A percentile compares a stretch with the other conserved stretches of the same genome.
These are phyloP conservation scores for Colletotrichum horii DNA, from an alignment of 2,329 filamentous ascomycete genomes.

Conservation along the genomic window DNA sequence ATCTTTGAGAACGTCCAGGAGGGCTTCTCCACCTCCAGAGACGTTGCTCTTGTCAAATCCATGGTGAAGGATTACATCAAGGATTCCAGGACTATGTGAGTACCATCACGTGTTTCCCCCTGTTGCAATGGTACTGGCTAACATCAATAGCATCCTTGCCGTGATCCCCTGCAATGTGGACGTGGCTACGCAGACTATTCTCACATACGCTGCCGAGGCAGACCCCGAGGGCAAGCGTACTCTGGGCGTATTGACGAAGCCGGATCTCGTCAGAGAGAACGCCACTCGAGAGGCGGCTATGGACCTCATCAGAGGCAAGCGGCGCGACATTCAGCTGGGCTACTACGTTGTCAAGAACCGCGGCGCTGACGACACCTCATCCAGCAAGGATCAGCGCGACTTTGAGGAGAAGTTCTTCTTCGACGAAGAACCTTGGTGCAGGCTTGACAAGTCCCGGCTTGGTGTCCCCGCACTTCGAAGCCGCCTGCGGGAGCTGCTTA, in stretches of 20 bases:
- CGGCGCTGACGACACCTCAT: slow-evolving; percentile 24
- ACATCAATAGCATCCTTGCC: slow-evolving; percentile 40
- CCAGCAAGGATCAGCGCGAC: not conserved
- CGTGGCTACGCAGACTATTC: slow-evolving; percentile 45
- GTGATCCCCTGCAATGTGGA: slow-evolving; percentile 47
- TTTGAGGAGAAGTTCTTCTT: not conserved
- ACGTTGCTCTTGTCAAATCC: slow-evolving; percentile 15
- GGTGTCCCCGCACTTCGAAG: slow-evolving; percentile 27
- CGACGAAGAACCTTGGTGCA: slow-evolving; percentile 5
- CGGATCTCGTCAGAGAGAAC: slow-evolving; percentile 40
- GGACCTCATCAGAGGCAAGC: slow-evolving; percentile 21
- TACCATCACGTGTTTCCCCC: not conserved
- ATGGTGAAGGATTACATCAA: slow-evolving; percentile 47
- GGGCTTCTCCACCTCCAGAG: slow-evolving; percentile 27
- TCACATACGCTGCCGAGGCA: slow-evolving; percentile 37
- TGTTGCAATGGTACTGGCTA: not conserved
- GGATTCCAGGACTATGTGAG: slow-evolving; percentile 49
- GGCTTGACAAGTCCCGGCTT: slow-evolving; percentile 25
- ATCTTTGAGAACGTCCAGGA: slow-evolving; percentile 25
- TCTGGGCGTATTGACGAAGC: slow-evolving; percentile 52
- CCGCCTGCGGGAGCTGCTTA: slow-evolving; percentile 28
- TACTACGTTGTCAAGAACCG: slow-evolving; percentile 30
- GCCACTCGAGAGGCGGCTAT: slow-evolving; percentile 21
- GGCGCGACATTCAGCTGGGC: slow-evolving; percentile 23
- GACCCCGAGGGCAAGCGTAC: slow-evolving; percentile 48